These are phyloP conservation scores for Turritis glabra DNA, from an alignment of 345 rosid species.

Conservation along the genomic window DNA sequence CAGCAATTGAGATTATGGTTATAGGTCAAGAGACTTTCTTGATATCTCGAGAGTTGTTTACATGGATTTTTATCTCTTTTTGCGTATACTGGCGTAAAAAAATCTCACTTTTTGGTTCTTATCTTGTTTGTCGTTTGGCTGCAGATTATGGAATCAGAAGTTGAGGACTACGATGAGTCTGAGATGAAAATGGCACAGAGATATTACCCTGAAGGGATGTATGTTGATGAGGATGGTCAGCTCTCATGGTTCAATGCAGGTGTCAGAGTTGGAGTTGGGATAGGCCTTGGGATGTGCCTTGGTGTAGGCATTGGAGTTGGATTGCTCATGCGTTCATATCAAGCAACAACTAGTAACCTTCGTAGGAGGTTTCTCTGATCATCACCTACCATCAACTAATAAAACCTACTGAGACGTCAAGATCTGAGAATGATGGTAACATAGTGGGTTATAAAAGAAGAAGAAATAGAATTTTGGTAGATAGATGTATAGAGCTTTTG, in stretches of 20 bases:
- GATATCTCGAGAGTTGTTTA: background rate
- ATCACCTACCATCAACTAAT: slow-evolving; percentile 15
- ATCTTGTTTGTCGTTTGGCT: background rate
- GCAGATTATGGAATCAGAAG: slow-evolving; percentile 57
- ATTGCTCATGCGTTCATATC: slow-evolving; percentile 90
- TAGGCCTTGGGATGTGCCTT: slow-evolving; percentile 93
- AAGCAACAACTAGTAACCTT: slow-evolving; percentile 86
- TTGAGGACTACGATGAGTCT: slow-evolving; percentile 52
- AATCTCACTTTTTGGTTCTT: background rate
- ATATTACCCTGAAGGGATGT: slow-evolving; percentile 62
- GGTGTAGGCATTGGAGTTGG: slow-evolving; percentile 95
- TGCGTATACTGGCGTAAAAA: background rate
- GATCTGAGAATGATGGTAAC: slow-evolving; percentile 16
- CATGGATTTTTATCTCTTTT: background rate
- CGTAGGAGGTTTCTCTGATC: slow-evolving; percentile 81
- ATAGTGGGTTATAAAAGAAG: slow-evolving; percentile 9
- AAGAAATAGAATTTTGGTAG: slow-evolving; percentile 41
- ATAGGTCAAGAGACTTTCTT: background rate
- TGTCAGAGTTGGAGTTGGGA: slow-evolving; percentile 94
- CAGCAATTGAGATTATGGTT: background rate
- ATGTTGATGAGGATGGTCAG: slow-evolving; percentile 79
- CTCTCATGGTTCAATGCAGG: slow-evolving; percentile 95
- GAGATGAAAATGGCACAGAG: slow-evolving; percentile 56
- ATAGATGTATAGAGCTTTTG: slow-evolving; percentile 39
- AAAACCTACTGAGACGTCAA: slow-evolving; percentile 2